Evolutionary conservation across 345 rosid genomes (phyloP).

Genomic region (Citrus sp.): DNA sequence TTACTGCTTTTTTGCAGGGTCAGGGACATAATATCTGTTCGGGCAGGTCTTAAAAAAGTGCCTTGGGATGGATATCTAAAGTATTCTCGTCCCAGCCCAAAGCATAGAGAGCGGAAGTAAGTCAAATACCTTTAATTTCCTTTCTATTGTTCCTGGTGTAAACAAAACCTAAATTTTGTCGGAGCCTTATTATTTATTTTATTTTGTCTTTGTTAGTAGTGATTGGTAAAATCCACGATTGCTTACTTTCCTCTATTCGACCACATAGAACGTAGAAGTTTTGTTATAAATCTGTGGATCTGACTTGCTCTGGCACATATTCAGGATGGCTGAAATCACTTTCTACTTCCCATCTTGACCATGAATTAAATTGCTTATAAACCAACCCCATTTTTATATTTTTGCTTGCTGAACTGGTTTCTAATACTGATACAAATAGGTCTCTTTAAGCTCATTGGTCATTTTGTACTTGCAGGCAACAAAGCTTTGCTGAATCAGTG

Average conservation of each 20-base stretch:
- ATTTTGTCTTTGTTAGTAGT: background rate
- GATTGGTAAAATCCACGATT: background rate
- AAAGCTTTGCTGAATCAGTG: constrained; percentile 82
- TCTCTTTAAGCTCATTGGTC: constrained; percentile 6
- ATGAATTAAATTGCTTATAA: too few species aligned
- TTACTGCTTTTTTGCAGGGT: constrained; percentile 50
- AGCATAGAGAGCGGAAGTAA: constrained; percentile 95
- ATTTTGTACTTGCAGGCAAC: constrained; percentile 62
- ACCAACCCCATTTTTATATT: background rate
- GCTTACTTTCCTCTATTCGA: background rate
- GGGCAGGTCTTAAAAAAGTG: constrained; percentile 94
- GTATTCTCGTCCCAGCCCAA: constrained; percentile 91
- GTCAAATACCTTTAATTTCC: constrained; percentile 19
- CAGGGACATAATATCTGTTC: constrained; percentile 78
- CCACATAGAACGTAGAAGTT: background rate
- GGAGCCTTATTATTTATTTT: background rate
- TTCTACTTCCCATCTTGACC: background rate
- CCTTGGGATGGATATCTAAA: constrained; percentile 99
- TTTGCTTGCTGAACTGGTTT: constrained; percentile 4
- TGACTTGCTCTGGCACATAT: background rate
- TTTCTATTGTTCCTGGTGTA: background rate
- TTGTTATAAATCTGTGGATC: background rate
- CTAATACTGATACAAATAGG: background rate
- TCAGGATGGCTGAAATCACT: background rate
- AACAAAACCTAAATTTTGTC: background rate